These are phyloP conservation scores for Suillus brevipes DNA, from an alignment of 768 basidiomycete species.

Conservation along the genomic window DNA sequence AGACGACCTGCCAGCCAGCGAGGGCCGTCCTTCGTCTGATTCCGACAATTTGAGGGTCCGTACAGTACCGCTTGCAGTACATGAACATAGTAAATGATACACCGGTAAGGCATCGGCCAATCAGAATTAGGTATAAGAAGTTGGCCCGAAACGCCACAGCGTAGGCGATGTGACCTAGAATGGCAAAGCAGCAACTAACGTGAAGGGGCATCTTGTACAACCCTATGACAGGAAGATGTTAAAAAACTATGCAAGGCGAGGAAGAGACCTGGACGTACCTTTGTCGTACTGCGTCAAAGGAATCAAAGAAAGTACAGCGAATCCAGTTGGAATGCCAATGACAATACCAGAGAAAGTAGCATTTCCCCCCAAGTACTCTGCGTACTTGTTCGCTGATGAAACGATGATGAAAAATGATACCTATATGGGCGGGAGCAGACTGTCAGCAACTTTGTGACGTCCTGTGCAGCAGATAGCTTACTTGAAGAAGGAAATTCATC, in stretches of 20 bases:
- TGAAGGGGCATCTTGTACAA: slow-evolving; percentile 55
- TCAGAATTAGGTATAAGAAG: slow-evolving; percentile 67
- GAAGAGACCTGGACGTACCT: slow-evolving; percentile 38
- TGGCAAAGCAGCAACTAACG: slow-evolving; percentile 50
- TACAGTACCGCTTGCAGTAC: slow-evolving; percentile 70
- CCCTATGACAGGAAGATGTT: slow-evolving; percentile 36
- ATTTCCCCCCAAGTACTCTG: slow-evolving; percentile 61
- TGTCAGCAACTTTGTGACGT: not conserved
- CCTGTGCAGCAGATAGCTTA: slow-evolving; percentile 17
- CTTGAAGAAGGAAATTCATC: slow-evolving; percentile 48
- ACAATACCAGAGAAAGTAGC: slow-evolving; percentile 69
- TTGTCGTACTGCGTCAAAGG: slow-evolving; percentile 55
- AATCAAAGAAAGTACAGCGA: slow-evolving; percentile 58
- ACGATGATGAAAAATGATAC: slow-evolving; percentile 70
- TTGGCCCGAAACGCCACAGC: slow-evolving; percentile 58
- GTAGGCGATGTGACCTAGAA: slow-evolving; percentile 61
- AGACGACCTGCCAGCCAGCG: slow-evolving; percentile 61
- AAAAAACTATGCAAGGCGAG: not conserved
- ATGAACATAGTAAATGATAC: slow-evolving; percentile 63
- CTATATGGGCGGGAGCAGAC: slow-evolving; percentile 32
- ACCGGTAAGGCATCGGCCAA: slow-evolving; percentile 66
- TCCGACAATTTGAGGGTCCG: slow-evolving; percentile 65
- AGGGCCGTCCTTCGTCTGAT: slow-evolving; percentile 61
- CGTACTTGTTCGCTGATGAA: slow-evolving; percentile 64
- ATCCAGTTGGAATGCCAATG: slow-evolving; percentile 65